A percentile compares a stretch with the other conserved stretches of the same genome.
These are phyloP conservation scores for Phytophthora sojae DNA, from an alignment of 352 stramenopile species.

Conservation along the genomic window DNA sequence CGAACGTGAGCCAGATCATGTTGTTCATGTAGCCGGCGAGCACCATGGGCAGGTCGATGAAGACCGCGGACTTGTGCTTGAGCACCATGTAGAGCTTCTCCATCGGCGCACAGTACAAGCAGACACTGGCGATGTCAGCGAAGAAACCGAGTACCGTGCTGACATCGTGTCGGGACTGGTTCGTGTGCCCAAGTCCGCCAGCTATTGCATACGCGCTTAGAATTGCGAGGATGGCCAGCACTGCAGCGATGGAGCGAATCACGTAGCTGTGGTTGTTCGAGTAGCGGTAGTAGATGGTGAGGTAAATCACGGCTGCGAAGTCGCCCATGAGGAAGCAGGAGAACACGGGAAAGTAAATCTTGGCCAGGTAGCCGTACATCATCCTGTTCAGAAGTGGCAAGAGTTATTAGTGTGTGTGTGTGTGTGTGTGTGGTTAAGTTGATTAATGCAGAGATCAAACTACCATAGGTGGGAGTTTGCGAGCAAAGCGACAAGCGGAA, in stretches of 20 bases:
- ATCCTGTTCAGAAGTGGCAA: constrained; percentile 17
- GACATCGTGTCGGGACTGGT: constrained; percentile 30
- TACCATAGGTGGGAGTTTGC: constrained; percentile 54
- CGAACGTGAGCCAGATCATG: constrained; percentile 46
- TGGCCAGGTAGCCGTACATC: constrained; percentile 38
- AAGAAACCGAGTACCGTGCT: constrained; percentile 37
- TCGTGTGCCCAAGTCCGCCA: constrained; percentile 32
- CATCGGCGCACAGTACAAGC: constrained; percentile 51
- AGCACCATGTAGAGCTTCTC: constrained; percentile 45
- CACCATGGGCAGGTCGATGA: constrained; percentile 47
- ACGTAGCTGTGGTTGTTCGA: constrained; percentile 31
- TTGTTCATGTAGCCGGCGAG: constrained; percentile 48
- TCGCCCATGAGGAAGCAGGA: constrained; percentile 35
- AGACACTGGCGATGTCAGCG: constrained; percentile 37
- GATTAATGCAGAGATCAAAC: not conserved
- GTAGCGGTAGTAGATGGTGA: constrained; percentile 34
- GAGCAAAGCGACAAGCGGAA: constrained; percentile 54
- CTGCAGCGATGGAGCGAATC: constrained; percentile 4
- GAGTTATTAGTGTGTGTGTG: too few species aligned
- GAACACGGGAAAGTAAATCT: constrained; percentile 43
- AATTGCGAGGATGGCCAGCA: constrained; percentile 26
- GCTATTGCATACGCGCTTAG: constrained; percentile 45
- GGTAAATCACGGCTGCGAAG: constrained; percentile 27
- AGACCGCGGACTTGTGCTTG: constrained; percentile 40
- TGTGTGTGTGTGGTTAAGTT: not conserved